Conservation (phyloP, 805 yeast species). For the Scheffersomyces lignosus region DNA sequence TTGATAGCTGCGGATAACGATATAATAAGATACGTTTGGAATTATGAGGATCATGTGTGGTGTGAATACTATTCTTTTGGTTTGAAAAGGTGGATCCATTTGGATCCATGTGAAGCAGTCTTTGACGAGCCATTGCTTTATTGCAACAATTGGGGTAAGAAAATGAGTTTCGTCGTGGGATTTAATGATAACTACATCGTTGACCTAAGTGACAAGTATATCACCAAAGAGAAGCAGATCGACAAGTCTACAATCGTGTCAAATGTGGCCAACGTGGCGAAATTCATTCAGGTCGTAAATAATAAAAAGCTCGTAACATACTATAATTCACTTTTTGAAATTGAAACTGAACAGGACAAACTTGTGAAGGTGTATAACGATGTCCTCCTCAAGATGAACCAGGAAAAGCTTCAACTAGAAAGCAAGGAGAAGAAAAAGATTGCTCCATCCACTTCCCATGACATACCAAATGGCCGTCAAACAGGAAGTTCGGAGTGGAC, state of each 20-base stretch:
- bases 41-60: constrained; percentile 95
- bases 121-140: constrained; percentile 81
- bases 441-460: constrained; percentile 16
- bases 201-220: constrained; percentile 73
- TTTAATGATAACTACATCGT: constrained; percentile 57
- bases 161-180: constrained; percentile 86
- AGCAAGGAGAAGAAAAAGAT: constrained; percentile 16
- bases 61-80: constrained; percentile 75
- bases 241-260: constrained; percentile 38
- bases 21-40: constrained; percentile 72
- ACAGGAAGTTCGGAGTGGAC: constrained; percentile 83
- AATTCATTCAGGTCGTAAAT: constrained; percentile 38
- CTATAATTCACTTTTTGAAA: constrained; percentile 2
- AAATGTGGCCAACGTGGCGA: constrained; percentile 37
- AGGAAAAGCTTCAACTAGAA: constrained; percentile 23
- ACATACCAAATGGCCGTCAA: constrained; percentile 53
- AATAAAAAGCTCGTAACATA: constrained; percentile 17
- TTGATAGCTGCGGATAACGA: constrained; percentile 44
- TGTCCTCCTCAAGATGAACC: constrained; percentile 35
- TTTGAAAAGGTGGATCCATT: constrained; percentile 76
- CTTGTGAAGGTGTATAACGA: constrained; percentile 31
- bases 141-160: constrained; percentile 87
- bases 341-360: constrained; percentile 4
- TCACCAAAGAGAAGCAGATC: constrained; percentile 36
- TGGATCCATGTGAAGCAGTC: constrained; percentile 85